Percentiles rank a stretch among this genome's conserved stretches.
Conservation (phyloP, 148 eudicot species). For the Bassia scoparia region DNA sequence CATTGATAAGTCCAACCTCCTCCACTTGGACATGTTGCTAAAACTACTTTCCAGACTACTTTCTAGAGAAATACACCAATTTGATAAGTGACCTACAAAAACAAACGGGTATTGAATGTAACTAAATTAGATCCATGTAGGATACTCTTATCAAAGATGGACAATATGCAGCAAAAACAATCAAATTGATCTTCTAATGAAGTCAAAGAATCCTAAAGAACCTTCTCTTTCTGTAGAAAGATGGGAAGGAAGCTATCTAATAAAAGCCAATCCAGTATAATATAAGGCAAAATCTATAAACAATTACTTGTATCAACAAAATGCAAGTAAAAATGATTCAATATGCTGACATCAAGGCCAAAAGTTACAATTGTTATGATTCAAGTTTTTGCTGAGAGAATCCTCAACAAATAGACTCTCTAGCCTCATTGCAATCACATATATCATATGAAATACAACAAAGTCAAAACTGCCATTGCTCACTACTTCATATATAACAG, state of each 20-base stretch:
- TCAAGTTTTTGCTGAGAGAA: too few relatives aligned
- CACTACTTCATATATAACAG: too few relatives aligned
- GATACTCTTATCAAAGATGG: not conserved
- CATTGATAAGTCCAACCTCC: slow-evolving; percentile 31
- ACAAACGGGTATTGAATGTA: not conserved
- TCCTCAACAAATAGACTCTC: too few relatives aligned
- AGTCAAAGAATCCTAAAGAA: not conserved
- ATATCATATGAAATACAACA: not conserved
- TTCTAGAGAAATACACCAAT: slow-evolving; percentile 66
- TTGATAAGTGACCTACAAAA: slow-evolving; percentile 75
- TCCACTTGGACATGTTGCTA: slow-evolving; percentile 32
- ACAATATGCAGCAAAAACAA: not conserved
- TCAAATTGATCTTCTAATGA: not conserved
- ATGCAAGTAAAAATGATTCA: not conserved
- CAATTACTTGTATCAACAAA: slow-evolving; percentile 6
- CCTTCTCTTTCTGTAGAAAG: not conserved
- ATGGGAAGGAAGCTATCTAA: not conserved
- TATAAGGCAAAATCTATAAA: not conserved
- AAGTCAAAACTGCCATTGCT: too few relatives aligned
- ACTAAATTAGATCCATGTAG: not conserved
- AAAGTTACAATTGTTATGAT: not conserved
- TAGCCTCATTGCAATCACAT: too few relatives aligned
- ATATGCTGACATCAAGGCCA: not conserved
- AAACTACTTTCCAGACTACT: slow-evolving; percentile 29
- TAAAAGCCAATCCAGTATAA: not conserved